Evolutionary conservation across 371 early-diverging fungal species (phyloP).

Genomic region (Thermomucor indicae-seudaticae): DNA sequence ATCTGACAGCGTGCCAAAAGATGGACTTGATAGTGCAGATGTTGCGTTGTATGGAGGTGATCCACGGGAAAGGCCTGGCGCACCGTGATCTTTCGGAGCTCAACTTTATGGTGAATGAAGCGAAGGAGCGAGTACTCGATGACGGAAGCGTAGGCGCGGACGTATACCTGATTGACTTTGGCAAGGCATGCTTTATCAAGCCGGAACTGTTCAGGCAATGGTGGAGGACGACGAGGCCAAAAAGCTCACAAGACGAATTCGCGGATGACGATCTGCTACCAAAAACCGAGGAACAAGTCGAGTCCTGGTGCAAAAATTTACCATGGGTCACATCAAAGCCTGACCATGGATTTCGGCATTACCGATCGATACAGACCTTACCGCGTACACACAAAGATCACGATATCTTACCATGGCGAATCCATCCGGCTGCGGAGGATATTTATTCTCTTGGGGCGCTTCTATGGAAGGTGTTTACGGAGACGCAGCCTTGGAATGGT

Average conservation of each 20-base stretch:
- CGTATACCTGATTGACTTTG: constrained; percentile 59
- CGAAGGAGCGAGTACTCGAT: constrained; percentile 18
- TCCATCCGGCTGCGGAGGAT: constrained; percentile 58
- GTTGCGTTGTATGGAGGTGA: constrained; percentile 44
- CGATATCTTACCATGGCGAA: constrained; percentile 34
- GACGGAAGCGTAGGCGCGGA: constrained; percentile 47
- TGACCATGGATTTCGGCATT: constrained; percentile 52
- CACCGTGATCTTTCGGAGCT: constrained; percentile 64
- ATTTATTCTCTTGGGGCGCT: constrained; percentile 61
- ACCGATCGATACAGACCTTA: constrained; percentile 58
- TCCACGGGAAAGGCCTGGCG: constrained; percentile 54
- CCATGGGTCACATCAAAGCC: constrained; percentile 53
- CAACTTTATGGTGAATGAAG: constrained; percentile 63
- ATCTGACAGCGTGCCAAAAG: constrained; percentile 54
- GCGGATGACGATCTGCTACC: constrained; percentile 36
- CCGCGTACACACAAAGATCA: constrained; percentile 48
- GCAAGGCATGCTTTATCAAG: constrained; percentile 50
- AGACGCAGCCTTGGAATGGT: constrained; percentile 63
- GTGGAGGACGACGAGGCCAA: constrained; percentile 45
- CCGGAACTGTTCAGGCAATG: constrained; percentile 40
- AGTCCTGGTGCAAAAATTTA: constrained; percentile 37
- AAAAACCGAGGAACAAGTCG: constrained; percentile 31
- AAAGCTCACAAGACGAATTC: constrained; percentile 14
- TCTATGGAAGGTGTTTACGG: constrained; percentile 62
- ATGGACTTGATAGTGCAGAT: constrained; percentile 53